Conservation (phyloP, 352 stramenopile genomes). For the Globisporangium splendens region DNA sequence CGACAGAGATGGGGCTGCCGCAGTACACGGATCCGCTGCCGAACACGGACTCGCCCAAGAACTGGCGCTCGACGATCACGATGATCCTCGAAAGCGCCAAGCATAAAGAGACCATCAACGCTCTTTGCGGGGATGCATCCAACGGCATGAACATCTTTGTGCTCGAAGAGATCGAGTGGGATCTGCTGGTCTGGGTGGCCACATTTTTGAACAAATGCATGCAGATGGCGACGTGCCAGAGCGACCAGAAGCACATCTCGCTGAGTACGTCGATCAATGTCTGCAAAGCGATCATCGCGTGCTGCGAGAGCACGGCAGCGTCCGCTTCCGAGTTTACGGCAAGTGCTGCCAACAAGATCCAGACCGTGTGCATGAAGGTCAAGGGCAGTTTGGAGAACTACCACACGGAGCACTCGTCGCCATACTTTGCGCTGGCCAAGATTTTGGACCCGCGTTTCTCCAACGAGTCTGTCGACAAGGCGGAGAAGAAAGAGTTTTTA, state of each 20-base stretch:
- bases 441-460: slow-evolving; percentile 79
- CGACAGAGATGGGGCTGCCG: slow-evolving; percentile 55
- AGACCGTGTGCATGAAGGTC: slow-evolving; percentile 73
- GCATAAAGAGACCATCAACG: slow-evolving; percentile 71
- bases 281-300: slow-evolving; percentile 73
- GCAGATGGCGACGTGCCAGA: slow-evolving; percentile 76
- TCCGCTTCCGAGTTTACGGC: slow-evolving; percentile 57
- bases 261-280: slow-evolving; percentile 78
- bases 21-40: slow-evolving; percentile 59
- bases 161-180: slow-evolving; percentile 76
- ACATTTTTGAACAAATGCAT: slow-evolving; percentile 78
- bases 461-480: slow-evolving; percentile 77
- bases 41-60: slow-evolving; percentile 68
- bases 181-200: slow-evolving; percentile 65
- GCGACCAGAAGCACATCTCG: slow-evolving; percentile 74
- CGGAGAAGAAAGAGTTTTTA: slow-evolving; percentile 70
- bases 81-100: slow-evolving; percentile 81
- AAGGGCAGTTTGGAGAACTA: slow-evolving; percentile 67
- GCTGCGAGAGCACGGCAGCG: slow-evolving; percentile 66
- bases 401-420: slow-evolving; percentile 62
- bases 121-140: slow-evolving; percentile 56
- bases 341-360: slow-evolving; percentile 55
- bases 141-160: slow-evolving; percentile 76
- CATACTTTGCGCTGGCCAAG: slow-evolving; percentile 71
- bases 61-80: slow-evolving; percentile 59